These are phyloP conservation scores for Neocucurbitaria cava DNA, from an alignment of 2,329 filamentous ascomycete genomes.

Conservation along the genomic window DNA sequence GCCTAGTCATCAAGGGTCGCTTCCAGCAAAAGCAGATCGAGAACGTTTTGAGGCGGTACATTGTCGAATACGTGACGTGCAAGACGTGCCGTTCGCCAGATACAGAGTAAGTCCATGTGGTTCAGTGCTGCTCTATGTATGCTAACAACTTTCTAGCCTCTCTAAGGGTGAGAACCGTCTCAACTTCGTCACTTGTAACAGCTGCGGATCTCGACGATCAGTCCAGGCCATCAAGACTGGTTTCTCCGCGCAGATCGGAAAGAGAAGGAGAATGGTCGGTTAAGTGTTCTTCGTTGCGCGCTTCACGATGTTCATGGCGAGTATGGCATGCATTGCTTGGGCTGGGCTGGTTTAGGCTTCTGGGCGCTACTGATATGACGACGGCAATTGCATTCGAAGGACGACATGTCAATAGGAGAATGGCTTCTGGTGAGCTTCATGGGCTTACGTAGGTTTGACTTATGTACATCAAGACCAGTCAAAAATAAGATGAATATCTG, in stretches of 20 bases:
- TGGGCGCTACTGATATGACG: constrained; percentile 21
- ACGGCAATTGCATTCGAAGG: not conserved
- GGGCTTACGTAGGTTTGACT: constrained; percentile 3
- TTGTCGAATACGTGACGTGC: constrained; percentile 98
- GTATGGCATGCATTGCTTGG: constrained; percentile 29
- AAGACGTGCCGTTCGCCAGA: constrained; percentile 75
- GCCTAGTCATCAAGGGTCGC: constrained; percentile 97
- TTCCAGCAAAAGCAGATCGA: constrained; percentile 99
- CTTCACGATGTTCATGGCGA: constrained; percentile 26
- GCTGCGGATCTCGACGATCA: constrained; percentile 70
- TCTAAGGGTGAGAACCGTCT: constrained; percentile 99
- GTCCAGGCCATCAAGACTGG: constrained; percentile 99
- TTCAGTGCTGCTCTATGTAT: not conserved
- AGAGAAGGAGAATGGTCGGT: constrained; percentile 92
- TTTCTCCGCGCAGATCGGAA: constrained; percentile 99
- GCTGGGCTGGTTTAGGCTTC: constrained; percentile 20
- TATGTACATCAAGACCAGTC: not conserved
- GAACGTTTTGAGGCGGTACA: constrained; percentile 94
- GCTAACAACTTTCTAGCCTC: constrained; percentile 86
- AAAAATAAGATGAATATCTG: not conserved
- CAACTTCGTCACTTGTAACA: constrained; percentile 98
- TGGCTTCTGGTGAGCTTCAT: constrained; percentile 10
- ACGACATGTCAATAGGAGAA: constrained; percentile 4
- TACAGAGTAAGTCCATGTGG: constrained; percentile 25
- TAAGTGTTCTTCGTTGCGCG: constrained; percentile 56